Percentiles rank a stretch among this genome's conserved stretches.
phyloP scores from a whole-genome alignment of 257 asterid species.

The Jacaranda copaia region DNA sequence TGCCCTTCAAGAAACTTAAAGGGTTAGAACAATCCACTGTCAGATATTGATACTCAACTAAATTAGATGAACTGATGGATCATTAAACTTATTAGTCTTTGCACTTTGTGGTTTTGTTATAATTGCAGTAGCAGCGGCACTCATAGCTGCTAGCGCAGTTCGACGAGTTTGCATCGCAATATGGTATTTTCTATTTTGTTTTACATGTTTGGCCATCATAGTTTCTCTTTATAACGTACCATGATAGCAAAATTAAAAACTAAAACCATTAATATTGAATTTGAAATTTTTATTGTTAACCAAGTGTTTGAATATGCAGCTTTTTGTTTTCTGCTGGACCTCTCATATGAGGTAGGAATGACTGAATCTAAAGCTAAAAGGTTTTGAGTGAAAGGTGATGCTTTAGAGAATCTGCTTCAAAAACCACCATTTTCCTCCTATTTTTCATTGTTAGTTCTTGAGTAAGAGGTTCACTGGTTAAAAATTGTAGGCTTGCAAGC shows the following conservation, averaged over 20 bases:
- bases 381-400: conserved; percentile 46
- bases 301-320: conserved; percentile 56
- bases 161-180: conserved; percentile 98
- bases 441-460: background rate
- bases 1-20: too few relatives aligned
- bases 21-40: too few relatives aligned
- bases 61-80: too few relatives aligned
- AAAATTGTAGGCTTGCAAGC: conserved; percentile 9
- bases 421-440: background rate
- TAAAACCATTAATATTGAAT: background rate
- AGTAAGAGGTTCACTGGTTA: conserved; percentile 34
- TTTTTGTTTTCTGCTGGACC: conserved; percentile 81
- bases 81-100: too few relatives aligned
- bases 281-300: background rate
- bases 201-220: conserved; percentile 13
- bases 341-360: conserved; percentile 73
- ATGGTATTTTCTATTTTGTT: conserved; percentile 58
- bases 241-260: too few relatives aligned
- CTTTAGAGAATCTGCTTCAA: conserved; percentile 18
- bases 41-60: too few relatives aligned
- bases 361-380: conserved; percentile 76
- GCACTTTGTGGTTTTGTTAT: too few relatives aligned
- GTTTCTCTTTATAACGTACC: too few relatives aligned
- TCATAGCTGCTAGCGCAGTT: conserved; percentile 89
- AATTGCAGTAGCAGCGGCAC: too few relatives aligned